These are phyloP conservation scores for Gonapodya sp. DNA, from an alignment of 192 early-diverging fungal species.

Conservation along the genomic window DNA sequence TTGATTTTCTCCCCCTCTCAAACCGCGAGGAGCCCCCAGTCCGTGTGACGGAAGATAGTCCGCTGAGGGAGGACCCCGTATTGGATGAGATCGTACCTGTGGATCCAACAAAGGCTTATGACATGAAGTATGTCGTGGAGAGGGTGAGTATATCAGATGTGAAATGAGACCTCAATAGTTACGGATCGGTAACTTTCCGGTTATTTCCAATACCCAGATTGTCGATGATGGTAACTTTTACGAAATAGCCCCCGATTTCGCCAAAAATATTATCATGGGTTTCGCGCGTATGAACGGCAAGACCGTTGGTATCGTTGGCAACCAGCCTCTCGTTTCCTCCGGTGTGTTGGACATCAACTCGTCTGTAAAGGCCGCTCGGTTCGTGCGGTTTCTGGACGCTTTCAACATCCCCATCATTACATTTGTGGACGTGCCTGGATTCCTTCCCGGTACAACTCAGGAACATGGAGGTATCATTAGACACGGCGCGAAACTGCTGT, in stretches of 20 bases:
- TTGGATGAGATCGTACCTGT: constrained; percentile 82
- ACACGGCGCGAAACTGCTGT: constrained; percentile 91
- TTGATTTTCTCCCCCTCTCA: constrained; percentile 79
- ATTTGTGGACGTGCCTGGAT: constrained; percentile 94
- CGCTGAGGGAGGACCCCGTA: constrained; percentile 57
- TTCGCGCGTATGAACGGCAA: constrained; percentile 77
- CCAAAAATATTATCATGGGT: constrained; percentile 85
- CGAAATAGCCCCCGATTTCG: constrained; percentile 86
- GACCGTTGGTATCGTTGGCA: constrained; percentile 82
- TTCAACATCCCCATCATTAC: constrained; percentile 92
- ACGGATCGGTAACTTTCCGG: background rate
- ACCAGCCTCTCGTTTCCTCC: constrained; percentile 91
- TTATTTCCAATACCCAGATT: constrained; percentile 25
- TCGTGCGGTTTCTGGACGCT: constrained; percentile 92
- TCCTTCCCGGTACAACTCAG: constrained; percentile 86
- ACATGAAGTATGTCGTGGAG: constrained; percentile 81
- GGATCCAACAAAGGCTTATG: constrained; percentile 86
- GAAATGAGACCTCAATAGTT: too few relatives aligned
- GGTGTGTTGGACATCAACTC: constrained; percentile 93
- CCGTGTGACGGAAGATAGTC: constrained; percentile 49
- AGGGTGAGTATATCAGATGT: constrained; percentile 30
- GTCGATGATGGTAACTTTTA: constrained; percentile 79
- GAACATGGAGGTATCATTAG: constrained; percentile 95
- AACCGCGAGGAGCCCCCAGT: constrained; percentile 60
- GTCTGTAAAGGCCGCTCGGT: constrained; percentile 89